Conservation (phyloP, 129 eudicot species). For the Centrapalus pauciflorus region DNA sequence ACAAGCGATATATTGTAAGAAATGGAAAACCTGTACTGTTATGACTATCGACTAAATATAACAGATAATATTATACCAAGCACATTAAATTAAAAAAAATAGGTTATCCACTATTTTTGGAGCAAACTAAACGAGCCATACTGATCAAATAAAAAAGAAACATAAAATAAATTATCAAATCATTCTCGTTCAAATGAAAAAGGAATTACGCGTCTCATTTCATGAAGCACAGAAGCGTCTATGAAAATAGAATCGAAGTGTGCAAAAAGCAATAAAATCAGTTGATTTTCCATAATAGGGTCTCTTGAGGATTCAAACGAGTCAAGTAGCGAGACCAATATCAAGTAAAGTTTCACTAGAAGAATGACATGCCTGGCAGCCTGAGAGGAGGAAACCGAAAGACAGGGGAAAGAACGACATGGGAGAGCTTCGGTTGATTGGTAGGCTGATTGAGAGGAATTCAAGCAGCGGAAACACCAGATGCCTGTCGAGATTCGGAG, state of each 20-base stretch:
- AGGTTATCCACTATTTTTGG: background rate
- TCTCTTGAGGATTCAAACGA: too few relatives aligned
- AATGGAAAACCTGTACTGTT: constrained; percentile 80
- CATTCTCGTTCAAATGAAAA: background rate
- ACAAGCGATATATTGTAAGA: constrained; percentile 84
- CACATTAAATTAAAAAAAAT: background rate
- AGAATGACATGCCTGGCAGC: too few relatives aligned
- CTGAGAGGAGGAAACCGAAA: too few relatives aligned
- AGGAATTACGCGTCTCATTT: background rate
- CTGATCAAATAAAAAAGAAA: background rate
- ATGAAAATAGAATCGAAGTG: background rate
- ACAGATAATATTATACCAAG: background rate
- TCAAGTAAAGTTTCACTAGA: too few relatives aligned
- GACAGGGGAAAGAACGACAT: too few relatives aligned
- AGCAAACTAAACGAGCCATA: background rate
- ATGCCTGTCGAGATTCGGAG: too few relatives aligned
- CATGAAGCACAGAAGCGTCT: too few relatives aligned
- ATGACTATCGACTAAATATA: too few relatives aligned
- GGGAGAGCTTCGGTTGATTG: too few relatives aligned
- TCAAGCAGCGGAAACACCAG: too few relatives aligned
- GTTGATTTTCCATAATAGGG: background rate
- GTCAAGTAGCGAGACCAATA: too few relatives aligned
- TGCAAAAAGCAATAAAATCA: background rate
- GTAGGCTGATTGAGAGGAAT: too few relatives aligned
- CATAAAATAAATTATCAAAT: background rate